Percentiles rank a stretch among this genome's conserved stretches.
Evolutionary conservation across 2,329 filamentous ascomycete species (phyloP).

Genomic region (Botrytis elliptica): DNA sequence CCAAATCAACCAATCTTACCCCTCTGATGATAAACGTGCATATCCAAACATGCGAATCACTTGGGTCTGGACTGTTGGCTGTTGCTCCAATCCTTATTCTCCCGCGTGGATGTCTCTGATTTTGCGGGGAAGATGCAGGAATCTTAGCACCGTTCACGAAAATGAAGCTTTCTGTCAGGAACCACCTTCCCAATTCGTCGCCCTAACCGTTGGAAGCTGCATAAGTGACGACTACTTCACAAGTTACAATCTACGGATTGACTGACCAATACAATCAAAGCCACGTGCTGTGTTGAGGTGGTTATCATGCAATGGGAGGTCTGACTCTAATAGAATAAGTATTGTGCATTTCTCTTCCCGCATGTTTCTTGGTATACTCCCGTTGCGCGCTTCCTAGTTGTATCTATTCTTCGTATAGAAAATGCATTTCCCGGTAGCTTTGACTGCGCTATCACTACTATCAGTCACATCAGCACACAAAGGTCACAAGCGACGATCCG

Average conservation of each 20-base stretch:
- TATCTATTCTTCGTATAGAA: not conserved
- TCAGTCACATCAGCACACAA: slow-evolving; percentile 19
- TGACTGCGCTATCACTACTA: slow-evolving; percentile 1
- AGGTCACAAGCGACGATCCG: slow-evolving; percentile 16
- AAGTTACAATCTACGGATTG: not conserved
- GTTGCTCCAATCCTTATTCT: not conserved
- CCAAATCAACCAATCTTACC: not conserved
- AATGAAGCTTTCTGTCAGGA: slow-evolving; percentile 11
- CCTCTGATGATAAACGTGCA: not conserved
- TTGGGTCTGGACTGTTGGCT: not conserved
- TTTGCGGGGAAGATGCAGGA: not conserved
- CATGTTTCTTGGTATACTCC: not conserved
- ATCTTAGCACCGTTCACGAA: not conserved
- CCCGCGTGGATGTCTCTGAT: not conserved
- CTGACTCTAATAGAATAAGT: not conserved
- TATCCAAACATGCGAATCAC: not conserved
- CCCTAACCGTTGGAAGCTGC: not conserved
- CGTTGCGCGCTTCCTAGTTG: too few species aligned
- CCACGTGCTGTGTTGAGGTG: slow-evolving; percentile 2
- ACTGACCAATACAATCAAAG: not conserved
- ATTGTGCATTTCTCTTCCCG: not conserved
- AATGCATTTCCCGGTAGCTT: slow-evolving; percentile 1
- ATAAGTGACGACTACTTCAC: not conserved
- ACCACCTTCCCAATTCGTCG: slow-evolving; percentile 8
- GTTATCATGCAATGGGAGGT: not conserved